These are phyloP conservation scores for Aphanomyces invadans DNA, from an alignment of 352 stramenopile genomes.

Conservation along the genomic window DNA sequence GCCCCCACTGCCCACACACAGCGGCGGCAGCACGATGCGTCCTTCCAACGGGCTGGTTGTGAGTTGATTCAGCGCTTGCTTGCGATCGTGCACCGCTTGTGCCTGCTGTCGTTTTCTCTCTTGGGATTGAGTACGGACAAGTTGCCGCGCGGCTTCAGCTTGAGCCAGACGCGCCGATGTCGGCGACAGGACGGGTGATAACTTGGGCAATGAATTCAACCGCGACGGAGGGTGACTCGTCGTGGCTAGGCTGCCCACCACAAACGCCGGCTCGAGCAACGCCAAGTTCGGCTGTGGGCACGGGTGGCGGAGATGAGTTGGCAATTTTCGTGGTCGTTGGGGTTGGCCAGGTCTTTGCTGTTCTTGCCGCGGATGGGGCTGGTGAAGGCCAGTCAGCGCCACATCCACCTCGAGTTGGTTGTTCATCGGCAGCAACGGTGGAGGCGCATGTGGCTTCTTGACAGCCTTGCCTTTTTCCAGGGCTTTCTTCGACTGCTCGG, in stretches of 20 bases:
- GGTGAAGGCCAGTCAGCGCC: not conserved
- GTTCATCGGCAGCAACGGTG: not conserved
- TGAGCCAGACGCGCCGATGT: slow-evolving; percentile 7
- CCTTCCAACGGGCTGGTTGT: not conserved
- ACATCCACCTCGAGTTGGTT: not conserved
- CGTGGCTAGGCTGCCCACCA: no score
- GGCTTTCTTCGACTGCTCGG: no score
- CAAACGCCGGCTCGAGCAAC: not conserved
- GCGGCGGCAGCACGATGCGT: not conserved
- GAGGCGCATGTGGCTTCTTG: not conserved
- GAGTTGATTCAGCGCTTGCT: not conserved
- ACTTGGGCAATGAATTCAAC: not conserved
- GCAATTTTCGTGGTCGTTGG: not conserved
- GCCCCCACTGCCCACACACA: not conserved
- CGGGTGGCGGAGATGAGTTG: not conserved
- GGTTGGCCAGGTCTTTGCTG: not conserved
- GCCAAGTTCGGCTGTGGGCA: not conserved
- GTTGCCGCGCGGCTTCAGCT: not conserved
- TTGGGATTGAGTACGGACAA: not conserved
- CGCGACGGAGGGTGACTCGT: not conserved
- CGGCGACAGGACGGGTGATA: not conserved
- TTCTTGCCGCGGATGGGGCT: not conserved
- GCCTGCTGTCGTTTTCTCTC: slow-evolving; percentile 9
- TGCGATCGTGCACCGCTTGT: not conserved
- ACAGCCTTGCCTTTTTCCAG: not conserved